phyloP scores from a whole-genome alignment of 768 basidiomycete genomes.

The Lactarius sp. region DNA sequence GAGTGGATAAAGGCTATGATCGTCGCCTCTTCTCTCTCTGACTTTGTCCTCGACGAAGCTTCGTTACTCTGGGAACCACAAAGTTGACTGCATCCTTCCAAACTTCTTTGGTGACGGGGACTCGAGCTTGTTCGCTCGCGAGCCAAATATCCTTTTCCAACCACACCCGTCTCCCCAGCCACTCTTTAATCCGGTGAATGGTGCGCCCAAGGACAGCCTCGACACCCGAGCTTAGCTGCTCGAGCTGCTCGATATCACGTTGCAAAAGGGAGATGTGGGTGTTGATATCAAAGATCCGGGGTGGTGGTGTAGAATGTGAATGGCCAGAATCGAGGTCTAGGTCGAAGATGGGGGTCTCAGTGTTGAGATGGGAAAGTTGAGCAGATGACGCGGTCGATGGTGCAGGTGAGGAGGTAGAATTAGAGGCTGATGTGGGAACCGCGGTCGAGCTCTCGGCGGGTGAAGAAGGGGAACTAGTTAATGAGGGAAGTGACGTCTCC shows the following conservation, averaged over 20 bases:
- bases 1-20: neutral
- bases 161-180: conserved; percentile 77
- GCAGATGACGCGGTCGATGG: neutral
- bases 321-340: conserved; percentile 32
- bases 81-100: conserved; percentile 55
- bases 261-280: conserved; percentile 54
- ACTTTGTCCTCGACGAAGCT: neutral
- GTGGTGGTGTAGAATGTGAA: conserved; percentile 25
- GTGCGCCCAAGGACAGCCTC: conserved; percentile 45
- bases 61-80: neutral
- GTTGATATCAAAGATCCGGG: conserved; percentile 46
- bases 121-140: conserved; percentile 30
- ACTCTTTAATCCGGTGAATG: conserved; percentile 63
- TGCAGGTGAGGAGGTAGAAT: neutral
- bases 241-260: conserved; percentile 50
- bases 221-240: conserved; percentile 40
- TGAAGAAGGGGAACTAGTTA: neutral
- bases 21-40: neutral
- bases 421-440: neutral
- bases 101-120: conserved; percentile 37
- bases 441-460: neutral
- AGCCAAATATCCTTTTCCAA: conserved; percentile 52
- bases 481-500: neutral
- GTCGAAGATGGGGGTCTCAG: conserved; percentile 31
- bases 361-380: neutral